Conservation (phyloP, 306 rosid genomes). For the Cicer judaicum region DNA sequence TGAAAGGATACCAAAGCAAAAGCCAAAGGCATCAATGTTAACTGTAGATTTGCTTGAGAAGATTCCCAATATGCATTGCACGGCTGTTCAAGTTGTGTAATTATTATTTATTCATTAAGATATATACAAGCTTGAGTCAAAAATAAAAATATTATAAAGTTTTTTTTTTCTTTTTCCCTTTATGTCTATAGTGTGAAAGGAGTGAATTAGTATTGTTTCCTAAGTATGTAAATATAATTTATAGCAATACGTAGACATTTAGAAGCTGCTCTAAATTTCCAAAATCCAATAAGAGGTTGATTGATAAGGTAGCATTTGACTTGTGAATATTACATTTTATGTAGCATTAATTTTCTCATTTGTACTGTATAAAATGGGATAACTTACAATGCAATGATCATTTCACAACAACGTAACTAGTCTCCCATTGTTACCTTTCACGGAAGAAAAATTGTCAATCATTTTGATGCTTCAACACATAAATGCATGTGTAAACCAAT, state of each 20-base stretch:
- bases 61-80: slow-evolving; percentile 56
- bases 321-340: too few species aligned
- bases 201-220: background rate
- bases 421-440: too few species aligned
- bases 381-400: too few species aligned
- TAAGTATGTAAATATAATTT: background rate
- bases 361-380: too few species aligned
- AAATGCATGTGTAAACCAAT: too few species aligned
- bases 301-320: too few species aligned
- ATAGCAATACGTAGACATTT: background rate
- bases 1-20: slow-evolving; percentile 49
- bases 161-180: background rate
- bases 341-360: too few species aligned
- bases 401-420: too few species aligned
- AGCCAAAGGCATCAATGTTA: slow-evolving; percentile 68
- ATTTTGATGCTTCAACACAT: too few species aligned
- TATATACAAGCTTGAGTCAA: background rate
- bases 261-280: background rate
- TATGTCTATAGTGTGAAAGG: background rate
- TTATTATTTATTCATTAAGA: background rate
- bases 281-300: background rate
- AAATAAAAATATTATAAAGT: too few species aligned
- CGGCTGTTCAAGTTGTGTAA: slow-evolving; percentile 61
- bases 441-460: too few species aligned
- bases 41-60: slow-evolving; percentile 74